Percentiles rank a stretch among this genome's conserved stretches.
These are phyloP conservation scores for Phytophthora syringae DNA, from an alignment of 352 stramenopile genomes.

Conservation along the genomic window DNA sequence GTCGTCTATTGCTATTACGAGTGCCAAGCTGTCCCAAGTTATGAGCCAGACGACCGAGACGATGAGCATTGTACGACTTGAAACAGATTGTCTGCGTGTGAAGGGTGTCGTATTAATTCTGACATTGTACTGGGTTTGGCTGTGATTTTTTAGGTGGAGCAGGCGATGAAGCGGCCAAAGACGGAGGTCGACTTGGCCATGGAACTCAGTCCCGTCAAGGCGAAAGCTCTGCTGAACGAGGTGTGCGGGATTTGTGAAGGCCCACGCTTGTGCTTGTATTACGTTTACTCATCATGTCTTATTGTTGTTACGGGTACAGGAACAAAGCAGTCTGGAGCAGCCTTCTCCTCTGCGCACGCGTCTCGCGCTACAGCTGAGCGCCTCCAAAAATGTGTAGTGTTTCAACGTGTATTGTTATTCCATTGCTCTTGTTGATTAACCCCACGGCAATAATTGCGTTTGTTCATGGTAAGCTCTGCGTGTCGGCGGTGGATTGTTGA, in stretches of 20 bases:
- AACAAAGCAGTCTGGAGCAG: conserved; percentile 25
- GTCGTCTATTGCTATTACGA: conserved; percentile 60
- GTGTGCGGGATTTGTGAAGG: too few species aligned
- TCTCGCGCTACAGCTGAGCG: conserved; percentile 47
- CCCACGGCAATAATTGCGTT: conserved; percentile 8
- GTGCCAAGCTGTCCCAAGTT: conserved; percentile 58
- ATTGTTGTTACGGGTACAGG: conserved; percentile 18
- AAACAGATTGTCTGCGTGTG: neutral
- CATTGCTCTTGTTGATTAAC: neutral
- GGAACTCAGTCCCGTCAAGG: conserved; percentile 73
- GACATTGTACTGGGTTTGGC: neutral
- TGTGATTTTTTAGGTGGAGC: conserved; percentile 51
- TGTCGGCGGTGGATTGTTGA: neutral
- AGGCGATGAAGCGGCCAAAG: conserved; percentile 81
- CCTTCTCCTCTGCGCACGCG: conserved; percentile 50
- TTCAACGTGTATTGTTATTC: conserved; percentile 22
- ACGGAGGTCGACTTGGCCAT: conserved; percentile 74
- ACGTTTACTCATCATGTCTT: neutral
- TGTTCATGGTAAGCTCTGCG: conserved; percentile 2
- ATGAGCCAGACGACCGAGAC: conserved; percentile 71
- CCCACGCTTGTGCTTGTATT: too few species aligned
- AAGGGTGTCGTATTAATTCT: too few species aligned
- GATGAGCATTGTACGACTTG: conserved; percentile 61
- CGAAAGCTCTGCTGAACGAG: conserved; percentile 46
- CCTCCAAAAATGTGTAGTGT: conserved; percentile 49